A percentile compares a stretch with the other conserved stretches of the same genome.
Conservation (phyloP, 2,329 filamentous ascomycete genomes). For the Triangularia verruculosa region DNA sequence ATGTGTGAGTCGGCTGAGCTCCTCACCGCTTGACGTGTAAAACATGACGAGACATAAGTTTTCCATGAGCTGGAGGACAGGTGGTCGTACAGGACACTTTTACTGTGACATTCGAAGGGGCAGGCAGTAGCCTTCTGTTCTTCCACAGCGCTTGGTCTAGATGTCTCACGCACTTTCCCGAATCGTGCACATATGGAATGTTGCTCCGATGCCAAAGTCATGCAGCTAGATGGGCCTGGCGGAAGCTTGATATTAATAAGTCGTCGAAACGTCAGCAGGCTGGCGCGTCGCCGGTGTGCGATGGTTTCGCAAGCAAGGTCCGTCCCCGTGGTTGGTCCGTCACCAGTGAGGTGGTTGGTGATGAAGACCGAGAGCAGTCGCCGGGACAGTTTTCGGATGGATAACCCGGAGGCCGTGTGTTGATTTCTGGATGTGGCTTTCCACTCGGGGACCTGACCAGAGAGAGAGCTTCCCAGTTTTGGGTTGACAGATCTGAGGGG, state of each 20-base stretch:
- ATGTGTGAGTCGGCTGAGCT: constrained; percentile 7
- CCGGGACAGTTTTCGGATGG: constrained; percentile 7
- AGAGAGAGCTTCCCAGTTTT: constrained; percentile 1
- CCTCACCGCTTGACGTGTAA: constrained; percentile 17
- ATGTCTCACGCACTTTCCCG: neutral
- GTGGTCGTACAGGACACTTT: constrained; percentile 2
- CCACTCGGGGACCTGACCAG: constrained; percentile 5
- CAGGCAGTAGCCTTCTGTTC: neutral
- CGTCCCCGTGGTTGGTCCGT: neutral
- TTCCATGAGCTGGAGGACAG: neutral
- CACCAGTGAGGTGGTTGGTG: neutral
- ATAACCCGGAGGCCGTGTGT: constrained; percentile 3
- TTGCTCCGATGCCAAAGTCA: neutral
- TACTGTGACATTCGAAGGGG: neutral
- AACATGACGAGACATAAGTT: constrained; percentile 3
- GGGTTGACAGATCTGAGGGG: constrained; percentile 21
- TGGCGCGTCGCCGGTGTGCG: neutral
- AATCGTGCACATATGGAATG: neutral
- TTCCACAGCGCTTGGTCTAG: neutral
- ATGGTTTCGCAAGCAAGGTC: neutral
- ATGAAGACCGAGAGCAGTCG: neutral
- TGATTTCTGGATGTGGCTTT: neutral
- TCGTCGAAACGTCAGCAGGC: neutral
- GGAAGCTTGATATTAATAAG: neutral
- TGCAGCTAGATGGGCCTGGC: neutral